A percentile compares a stretch with the other conserved stretches of the same genome.
These are phyloP conservation scores for Nowakowskiella sp. DNA, from an alignment of 192 early-diverging fungal species.

Conservation along the genomic window DNA sequence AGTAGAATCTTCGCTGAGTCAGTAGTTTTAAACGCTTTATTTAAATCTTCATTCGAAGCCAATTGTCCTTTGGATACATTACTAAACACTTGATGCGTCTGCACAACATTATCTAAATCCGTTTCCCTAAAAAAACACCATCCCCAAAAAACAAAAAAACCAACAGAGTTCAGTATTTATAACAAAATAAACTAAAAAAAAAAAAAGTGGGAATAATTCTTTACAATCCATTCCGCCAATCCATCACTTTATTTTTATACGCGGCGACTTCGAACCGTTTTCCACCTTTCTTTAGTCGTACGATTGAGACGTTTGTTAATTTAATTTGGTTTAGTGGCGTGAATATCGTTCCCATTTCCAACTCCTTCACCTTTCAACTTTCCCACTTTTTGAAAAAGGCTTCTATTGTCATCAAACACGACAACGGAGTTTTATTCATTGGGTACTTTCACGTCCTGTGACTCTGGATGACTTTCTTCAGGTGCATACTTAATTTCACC, in stretches of 20 bases:
- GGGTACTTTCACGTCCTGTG: too few species aligned
- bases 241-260: conserved; percentile 98
- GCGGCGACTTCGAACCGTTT: conserved; percentile 98
- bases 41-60: conserved; percentile 79
- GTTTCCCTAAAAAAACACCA: conserved; percentile 62
- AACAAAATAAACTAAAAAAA: background rate
- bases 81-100: conserved; percentile 81
- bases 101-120: conserved; percentile 93
- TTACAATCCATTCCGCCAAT: conserved; percentile 88
- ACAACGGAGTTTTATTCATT: too few species aligned
- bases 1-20: conserved; percentile 67
- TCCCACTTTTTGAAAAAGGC: too few species aligned
- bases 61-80: conserved; percentile 97
- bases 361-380: too few species aligned
- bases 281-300: conserved; percentile 91
- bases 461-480: too few species aligned
- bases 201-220: conserved; percentile 11
- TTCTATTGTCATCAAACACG: too few species aligned
- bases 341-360: conserved; percentile 13
- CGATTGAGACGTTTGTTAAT: conserved; percentile 93
- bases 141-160: background rate
- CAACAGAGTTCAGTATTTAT: background rate
- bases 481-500: too few species aligned
- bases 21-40: conserved; percentile 81
- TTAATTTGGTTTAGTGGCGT: conserved; percentile 40